Evolutionary conservation across 768 basidiomycete genomes (phyloP).

Genomic region (Crucibulum laeve): DNA sequence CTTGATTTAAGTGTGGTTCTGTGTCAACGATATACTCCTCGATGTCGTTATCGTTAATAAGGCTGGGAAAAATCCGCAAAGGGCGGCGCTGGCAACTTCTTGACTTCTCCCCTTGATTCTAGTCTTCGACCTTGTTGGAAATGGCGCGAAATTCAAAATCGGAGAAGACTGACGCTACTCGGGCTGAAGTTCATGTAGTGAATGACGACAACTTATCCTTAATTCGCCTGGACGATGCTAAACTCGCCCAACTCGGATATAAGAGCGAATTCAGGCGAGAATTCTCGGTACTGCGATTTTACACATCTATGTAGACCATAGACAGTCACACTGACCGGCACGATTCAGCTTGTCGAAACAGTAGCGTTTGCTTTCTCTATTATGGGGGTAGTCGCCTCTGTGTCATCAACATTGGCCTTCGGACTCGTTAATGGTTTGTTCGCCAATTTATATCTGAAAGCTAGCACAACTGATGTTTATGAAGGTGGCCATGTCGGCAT

Average conservation of each 20-base stretch:
- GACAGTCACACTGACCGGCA: not conserved
- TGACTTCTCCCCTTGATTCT: no score
- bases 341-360: slow-evolving; percentile 49
- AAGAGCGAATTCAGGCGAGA: slow-evolving; percentile 71
- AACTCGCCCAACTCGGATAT: slow-evolving; percentile 66
- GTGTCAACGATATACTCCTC: no score
- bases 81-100: no score
- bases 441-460: not conserved
- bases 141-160: not conserved
- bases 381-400: slow-evolving; percentile 70
- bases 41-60: no score
- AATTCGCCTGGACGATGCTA: slow-evolving; percentile 40
- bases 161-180: not conserved
- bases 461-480: not conserved
- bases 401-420: slow-evolving; percentile 64
- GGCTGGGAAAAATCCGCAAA: no score
- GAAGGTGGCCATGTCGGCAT: slow-evolving; percentile 73
- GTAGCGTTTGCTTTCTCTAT: slow-evolving; percentile 65
- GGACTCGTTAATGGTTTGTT: slow-evolving; percentile 54
- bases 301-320: slow-evolving; percentile 1
- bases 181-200: slow-evolving; percentile 6
- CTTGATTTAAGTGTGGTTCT: not conserved
- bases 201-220: slow-evolving; percentile 8
- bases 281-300: slow-evolving; percentile 49
- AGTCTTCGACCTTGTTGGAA: not conserved